Evolutionary conservation across 2,329 filamentous ascomycete genomes (phyloP), one percentile per base, ranked within the genome.

Genomic region (Dactylellina haptotyla): DNA sequence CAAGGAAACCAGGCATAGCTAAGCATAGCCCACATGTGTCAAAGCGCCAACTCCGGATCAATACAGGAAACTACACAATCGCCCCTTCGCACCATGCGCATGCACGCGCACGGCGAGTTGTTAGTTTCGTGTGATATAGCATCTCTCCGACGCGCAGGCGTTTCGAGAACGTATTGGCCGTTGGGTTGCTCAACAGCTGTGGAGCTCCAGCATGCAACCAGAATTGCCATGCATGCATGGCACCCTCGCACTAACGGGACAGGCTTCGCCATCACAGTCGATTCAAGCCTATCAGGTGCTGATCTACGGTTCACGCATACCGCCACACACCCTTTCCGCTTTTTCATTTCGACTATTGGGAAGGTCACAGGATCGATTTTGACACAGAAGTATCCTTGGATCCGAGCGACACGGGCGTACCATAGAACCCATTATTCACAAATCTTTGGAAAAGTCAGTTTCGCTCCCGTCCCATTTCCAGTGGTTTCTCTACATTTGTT

Each of bases 401-500:
- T 66, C 45, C 54, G 30, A 18, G 26, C 34, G 18, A 26, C 25
- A 46, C 26, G 23, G 28, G 39, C 25, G 59, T 70, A 61, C 65
- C 56, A 50, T 56, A 63, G 50, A 14, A 48, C 48, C 18, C 20
- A 30, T 66, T 57, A 71, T 51, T 34, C 32, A 28, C 25, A 43
- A 34, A 37, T 54, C 25, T 57, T 43, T 46, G 59, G 58, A 34
- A 62, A 51, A 46, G 51, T 50, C 59, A 37, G 43, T 53, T 65
- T 58, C 53, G 45, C 30, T 72, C 66, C 66, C 66, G 66, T 51
- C 41, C 63, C 57, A 71, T 71, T 51, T 53, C 66, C 66, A 72
- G 30, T 59, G 66, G 58, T 59, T 53, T 34, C 45, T 64, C 45
- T 26, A 23, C n/a, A 26, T n/a, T 4, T 57, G 46, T 59, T 61